Evolutionary conservation across 1,284 basidiomycete species (phyloP), one percentile per base, ranked within the genome.

Genomic region (Cutaneotrichosporon cutaneum): DNA sequence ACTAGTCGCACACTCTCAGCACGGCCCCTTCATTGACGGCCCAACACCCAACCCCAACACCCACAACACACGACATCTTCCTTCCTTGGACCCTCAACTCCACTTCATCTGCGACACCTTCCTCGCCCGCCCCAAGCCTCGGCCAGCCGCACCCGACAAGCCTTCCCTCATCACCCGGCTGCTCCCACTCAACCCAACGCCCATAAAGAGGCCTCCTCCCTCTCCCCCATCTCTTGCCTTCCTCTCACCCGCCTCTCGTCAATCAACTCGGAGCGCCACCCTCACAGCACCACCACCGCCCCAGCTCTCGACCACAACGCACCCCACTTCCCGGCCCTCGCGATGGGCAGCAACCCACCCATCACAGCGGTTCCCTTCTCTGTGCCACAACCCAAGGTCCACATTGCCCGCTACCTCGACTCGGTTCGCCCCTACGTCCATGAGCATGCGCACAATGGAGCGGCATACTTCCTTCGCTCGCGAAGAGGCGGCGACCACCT

Each of bases 401-500:
- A 64, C 42, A 64, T 64, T 45, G 59, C 59, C n/a, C 42, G 48
- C 13, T 64, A 56, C 30, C 59, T 64, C 21, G 26, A 47, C 14
- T 47, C 56, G 2, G 24, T 54, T 8, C 56, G 48, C 1, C 63
- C 63, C 9, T 59, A 59, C 50, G 33, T 32, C 5, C 16, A 13
- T 10, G 56, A 61, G 50, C 60, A 61, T 39, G 45, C 56, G 2
- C 11, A 22, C 21, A 32, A 39, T 4, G 63, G 63, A 2, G 62
- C 70, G 44, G 67, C 72, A 2, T 70, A 70, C 59, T 79, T 77
- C 57, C 68, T 73, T 4, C 76, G 78, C 11, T 72, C 70, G 32
- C 71, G 75, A 32, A 27, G 36, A 8, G 59, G 56, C 7, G 59
- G 63, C 42, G 74, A 77, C 58, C 72, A 73, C 39, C 66, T 78